Base-by-base conservation (phyloP, 768 basidiomycete species). In the Porpolomopsis calyptriformis region DNA sequence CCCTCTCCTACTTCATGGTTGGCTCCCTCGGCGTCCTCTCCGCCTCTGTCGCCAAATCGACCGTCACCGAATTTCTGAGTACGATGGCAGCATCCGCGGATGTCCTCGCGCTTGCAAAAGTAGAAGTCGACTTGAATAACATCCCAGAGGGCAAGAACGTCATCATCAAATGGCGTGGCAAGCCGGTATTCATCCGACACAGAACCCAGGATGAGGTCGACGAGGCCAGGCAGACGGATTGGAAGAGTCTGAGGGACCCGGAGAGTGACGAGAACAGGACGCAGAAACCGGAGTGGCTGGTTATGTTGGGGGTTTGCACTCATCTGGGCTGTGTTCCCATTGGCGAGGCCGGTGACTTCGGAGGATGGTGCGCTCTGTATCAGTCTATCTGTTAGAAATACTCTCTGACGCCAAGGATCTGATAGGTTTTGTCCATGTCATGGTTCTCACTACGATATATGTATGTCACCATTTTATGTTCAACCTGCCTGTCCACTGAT, bases 161-260 rank as follows among this genome's bases (percentile, higher is more conserved):
- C 55, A 81, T 94, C 66, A 87, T 93, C 70, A 92, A 97, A 73
- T 99, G 96, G 96, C 87, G 96, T 60, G 96, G 96, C 64, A 99
- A 99, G 75, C 96, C 96, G 53, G 96, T 99, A 45, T 98, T 98
- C 74, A 91, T 99, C 64, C 80, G 96, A 54, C 96, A 99, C 73
- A 80, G 96, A 58, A 99, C 96, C 11, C 58, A 73, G 47, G 76
- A 72, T 46, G 96, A 99, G 72, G 87, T 99, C 56, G 78, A 88
- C 52, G 96, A 99, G 70, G 96, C 96, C 42, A 82, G 87, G 66
- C 57, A 64, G 31, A 69, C 76, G 47, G 81, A 94, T 65, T 83
- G 92, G 83, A 89, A 92, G 73, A 51, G 67, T 23, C 73, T 99
- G 50, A 77, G 96, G 49, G 96, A 99, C 60, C 96, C 96, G 46